Conservation (phyloP, 129 eudicot species). For the Cynara cardunculus region DNA sequence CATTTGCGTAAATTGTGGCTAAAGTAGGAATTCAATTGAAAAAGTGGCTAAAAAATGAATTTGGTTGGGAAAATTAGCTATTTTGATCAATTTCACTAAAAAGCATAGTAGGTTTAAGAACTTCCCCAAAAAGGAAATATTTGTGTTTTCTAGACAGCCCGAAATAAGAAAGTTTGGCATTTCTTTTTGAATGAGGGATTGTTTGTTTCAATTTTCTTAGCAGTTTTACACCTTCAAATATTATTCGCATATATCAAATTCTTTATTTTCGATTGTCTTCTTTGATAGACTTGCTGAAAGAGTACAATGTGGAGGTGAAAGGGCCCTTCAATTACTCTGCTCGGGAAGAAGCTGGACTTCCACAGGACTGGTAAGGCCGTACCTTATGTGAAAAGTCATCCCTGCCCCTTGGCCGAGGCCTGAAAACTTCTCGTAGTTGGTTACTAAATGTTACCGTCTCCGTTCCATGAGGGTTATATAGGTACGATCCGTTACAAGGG, state of each 20-base stretch:
- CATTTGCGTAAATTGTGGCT: no score
- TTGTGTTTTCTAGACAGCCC: background rate
- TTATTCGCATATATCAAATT: background rate
- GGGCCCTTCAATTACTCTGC: slow-evolving; percentile 88
- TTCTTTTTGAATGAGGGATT: background rate
- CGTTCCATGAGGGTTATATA: slow-evolving; percentile 16
- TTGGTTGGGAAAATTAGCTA: no score
- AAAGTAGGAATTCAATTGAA: no score
- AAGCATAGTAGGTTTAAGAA: background rate
- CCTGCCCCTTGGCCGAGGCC: background rate
- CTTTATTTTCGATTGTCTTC: slow-evolving; percentile 5
- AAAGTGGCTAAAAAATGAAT: no score
- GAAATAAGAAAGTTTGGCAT: background rate
- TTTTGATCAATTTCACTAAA: no score
- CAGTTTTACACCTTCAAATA: no score
- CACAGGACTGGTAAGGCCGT: slow-evolving; percentile 71
- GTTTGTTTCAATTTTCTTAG: no score
- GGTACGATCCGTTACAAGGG: slow-evolving; percentile 63
- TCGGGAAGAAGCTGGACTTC: slow-evolving; percentile 85
- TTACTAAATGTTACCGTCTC: background rate
- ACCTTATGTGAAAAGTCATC: slow-evolving; percentile 16
- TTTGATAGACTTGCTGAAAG: slow-evolving; percentile 59
- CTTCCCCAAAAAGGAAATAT: background rate
- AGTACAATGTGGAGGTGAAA: slow-evolving; percentile 79
- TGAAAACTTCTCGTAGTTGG: background rate